Evolutionary conservation across 2,329 filamentous ascomycete genomes (phyloP).

Genomic region (Erysiphe pulchra): DNA sequence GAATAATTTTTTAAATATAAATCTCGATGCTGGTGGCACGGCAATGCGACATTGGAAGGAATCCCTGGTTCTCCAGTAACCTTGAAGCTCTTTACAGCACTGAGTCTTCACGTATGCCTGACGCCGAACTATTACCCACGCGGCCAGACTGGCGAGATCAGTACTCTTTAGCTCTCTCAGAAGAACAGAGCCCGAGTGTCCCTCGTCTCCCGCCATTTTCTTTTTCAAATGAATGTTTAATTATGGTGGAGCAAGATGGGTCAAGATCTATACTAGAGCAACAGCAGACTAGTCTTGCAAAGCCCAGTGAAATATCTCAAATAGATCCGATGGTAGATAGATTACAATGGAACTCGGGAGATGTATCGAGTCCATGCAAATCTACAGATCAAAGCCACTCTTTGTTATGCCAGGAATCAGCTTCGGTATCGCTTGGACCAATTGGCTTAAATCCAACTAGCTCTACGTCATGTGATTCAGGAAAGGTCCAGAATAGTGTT

Average conservation of each 20-base stretch:
- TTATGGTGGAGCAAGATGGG: constrained; percentile 3
- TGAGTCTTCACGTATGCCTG: constrained; percentile 15
- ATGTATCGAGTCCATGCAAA: constrained; percentile 5
- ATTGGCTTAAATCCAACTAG: constrained; percentile 18
- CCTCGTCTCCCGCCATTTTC: constrained; percentile 9
- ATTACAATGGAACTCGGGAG: constrained; percentile 11
- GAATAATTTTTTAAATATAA: constrained; percentile 4
- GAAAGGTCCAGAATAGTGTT: constrained; percentile 19
- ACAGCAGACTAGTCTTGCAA: constrained; percentile 11
- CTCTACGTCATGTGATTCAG: constrained; percentile 16
- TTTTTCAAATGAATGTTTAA: constrained; percentile 7
- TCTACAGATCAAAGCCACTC: constrained; percentile 17
- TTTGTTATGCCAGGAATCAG: constrained; percentile 17
- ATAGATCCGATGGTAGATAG: constrained; percentile 8
- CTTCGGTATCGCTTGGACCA: constrained; percentile 14
- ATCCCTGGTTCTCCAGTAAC: constrained; percentile 15
- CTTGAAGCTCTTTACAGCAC: constrained; percentile 13
- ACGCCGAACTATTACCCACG: constrained; percentile 13
- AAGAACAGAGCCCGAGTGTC: constrained; percentile 9
- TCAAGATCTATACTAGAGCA: constrained; percentile 8
- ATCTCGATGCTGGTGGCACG: constrained; percentile 16
- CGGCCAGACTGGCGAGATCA: constrained; percentile 16
- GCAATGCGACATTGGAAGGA: constrained; percentile 15
- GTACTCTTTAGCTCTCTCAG: constrained; percentile 11
- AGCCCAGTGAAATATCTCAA: constrained; percentile 7